Percentiles rank a stretch among this genome's conserved stretches.
Conservation (phyloP, 1,139 yeast species). For the Yamadazyma sp. region DNA sequence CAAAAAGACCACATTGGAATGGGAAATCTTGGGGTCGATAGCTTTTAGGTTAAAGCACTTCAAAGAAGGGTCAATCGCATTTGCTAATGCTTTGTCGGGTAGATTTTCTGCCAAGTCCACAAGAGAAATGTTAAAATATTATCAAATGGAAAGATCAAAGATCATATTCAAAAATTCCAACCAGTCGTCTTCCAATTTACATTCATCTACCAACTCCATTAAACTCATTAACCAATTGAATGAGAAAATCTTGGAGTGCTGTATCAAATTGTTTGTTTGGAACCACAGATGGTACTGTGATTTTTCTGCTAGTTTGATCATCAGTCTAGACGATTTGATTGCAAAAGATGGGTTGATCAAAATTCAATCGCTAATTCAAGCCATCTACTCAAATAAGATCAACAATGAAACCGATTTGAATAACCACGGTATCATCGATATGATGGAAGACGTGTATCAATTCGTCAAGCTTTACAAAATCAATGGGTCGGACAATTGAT, state of each 20-base stretch:
- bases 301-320: slow-evolving; percentile 68
- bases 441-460: slow-evolving; percentile 55
- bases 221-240: slow-evolving; percentile 52
- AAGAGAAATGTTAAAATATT: slow-evolving; percentile 69
- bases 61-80: slow-evolving; percentile 80
- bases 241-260: slow-evolving; percentile 64
- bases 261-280: slow-evolving; percentile 85
- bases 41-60: slow-evolving; percentile 77
- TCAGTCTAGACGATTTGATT: slow-evolving; percentile 58
- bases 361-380: slow-evolving; percentile 73
- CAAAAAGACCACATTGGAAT: slow-evolving; percentile 81
- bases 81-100: slow-evolving; percentile 74
- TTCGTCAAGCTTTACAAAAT: slow-evolving; percentile 50
- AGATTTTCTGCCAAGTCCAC: slow-evolving; percentile 81
- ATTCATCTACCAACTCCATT: slow-evolving; percentile 22
- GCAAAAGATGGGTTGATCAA: slow-evolving; percentile 78
- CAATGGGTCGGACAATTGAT: slow-evolving; percentile 41
- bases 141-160: slow-evolving; percentile 48
- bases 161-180: slow-evolving; percentile 31
- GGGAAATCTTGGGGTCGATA: slow-evolving; percentile 88
- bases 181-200: slow-evolving; percentile 22
- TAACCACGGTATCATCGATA: slow-evolving; percentile 55
- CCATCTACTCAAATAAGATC: slow-evolving; percentile 54
- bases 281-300: slow-evolving; percentile 97
- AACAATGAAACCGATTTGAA: slow-evolving; percentile 21